These are phyloP conservation scores for Lophiostoma macrostomum DNA, from an alignment of 495 filamentous ascomycete species.

Conservation along the genomic window DNA sequence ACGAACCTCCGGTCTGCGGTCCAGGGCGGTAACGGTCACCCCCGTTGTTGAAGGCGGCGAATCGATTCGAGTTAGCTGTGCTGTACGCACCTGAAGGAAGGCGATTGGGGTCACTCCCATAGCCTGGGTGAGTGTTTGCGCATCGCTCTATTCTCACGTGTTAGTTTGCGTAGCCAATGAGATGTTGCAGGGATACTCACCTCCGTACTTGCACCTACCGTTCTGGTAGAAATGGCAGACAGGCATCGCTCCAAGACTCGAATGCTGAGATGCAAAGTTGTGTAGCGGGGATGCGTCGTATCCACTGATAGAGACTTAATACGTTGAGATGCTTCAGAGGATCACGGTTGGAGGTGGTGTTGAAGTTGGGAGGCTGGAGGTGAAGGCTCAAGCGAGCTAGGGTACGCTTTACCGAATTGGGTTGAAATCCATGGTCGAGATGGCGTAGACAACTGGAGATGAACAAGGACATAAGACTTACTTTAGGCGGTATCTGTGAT, in stretches of 20 bases:
- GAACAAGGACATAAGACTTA: too few relatives aligned
- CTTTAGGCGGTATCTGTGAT: too few relatives aligned
- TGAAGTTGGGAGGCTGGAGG: not conserved
- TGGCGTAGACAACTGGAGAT: too few relatives aligned
- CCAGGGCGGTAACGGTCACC: constrained; percentile 17
- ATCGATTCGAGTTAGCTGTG: constrained; percentile 31
- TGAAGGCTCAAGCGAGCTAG: not conserved
- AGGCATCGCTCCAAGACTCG: constrained; percentile 12
- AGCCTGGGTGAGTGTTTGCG: constrained; percentile 54
- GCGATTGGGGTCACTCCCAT: constrained; percentile 41
- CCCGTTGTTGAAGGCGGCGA: constrained; percentile 43
- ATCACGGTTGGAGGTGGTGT: not conserved
- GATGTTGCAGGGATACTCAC: constrained; percentile 16
- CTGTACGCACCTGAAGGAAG: too few relatives aligned
- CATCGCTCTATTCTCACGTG: constrained; percentile 49
- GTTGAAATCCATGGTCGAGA: too few relatives aligned
- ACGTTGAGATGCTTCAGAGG: not conserved
- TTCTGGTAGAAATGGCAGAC: constrained; percentile 72
- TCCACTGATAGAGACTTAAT: not conserved
- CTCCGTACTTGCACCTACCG: constrained; percentile 69
- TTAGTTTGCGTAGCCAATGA: not conserved
- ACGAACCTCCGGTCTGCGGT: constrained; percentile 5
- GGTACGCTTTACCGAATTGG: not conserved
- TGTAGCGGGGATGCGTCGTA: not conserved
- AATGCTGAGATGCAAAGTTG: not conserved